Base-by-base conservation (phyloP, 2,329 filamentous ascomycete genomes). In the Juglanconis juglandina region DNA sequence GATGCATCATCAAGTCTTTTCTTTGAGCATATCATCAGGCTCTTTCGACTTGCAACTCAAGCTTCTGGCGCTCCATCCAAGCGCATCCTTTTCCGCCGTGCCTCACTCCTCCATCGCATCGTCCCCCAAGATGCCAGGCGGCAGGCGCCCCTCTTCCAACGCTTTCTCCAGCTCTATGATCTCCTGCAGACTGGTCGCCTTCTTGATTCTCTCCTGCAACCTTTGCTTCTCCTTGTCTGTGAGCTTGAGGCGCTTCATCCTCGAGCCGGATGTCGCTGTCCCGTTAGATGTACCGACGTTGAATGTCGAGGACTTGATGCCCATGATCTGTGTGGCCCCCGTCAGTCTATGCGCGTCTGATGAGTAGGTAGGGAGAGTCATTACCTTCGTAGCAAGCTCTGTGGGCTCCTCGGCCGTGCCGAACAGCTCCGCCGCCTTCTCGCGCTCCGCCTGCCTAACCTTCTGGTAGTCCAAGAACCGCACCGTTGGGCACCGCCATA, bases 401-500 rank as follows among this genome's bases (percentile, higher is more conserved):
- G 92, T 92, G 1, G 94, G 95, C 71, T 90, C 86, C 55, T 89
- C 85, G 1, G 75, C 74, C 3, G 89, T 91, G 55, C 96, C 96
- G 70, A 98, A 98, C 2, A 99, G 80, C 74, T 94, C 89, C 17
- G 77, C 81, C 0, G 92, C 92, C 67, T 87, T 84, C 65, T 85
- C 78, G 49, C 93, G 86, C 81, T 99, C 95, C 0, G 83, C 87
- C 65, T 95, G 86, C 75, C 92, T 96, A 53, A 99, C 92, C 76
- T 96, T 96, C 68, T 87, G 83, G 73, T 92, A 97, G 76, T 99
- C 95, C 53, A 99, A 82, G 75, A 96, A 98, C 49, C 94, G 88
- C 48, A 99, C 87, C 4, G 82, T 83, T 1, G 92, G 92, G 72
- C 90, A 91, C 64, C 88, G 86, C 89, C 91, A 97, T 63, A 99